Evolutionary conservation across 345 rosid species (phyloP), one percentile per base, ranked within the genome.

Genomic region (Salix purpurea): DNA sequence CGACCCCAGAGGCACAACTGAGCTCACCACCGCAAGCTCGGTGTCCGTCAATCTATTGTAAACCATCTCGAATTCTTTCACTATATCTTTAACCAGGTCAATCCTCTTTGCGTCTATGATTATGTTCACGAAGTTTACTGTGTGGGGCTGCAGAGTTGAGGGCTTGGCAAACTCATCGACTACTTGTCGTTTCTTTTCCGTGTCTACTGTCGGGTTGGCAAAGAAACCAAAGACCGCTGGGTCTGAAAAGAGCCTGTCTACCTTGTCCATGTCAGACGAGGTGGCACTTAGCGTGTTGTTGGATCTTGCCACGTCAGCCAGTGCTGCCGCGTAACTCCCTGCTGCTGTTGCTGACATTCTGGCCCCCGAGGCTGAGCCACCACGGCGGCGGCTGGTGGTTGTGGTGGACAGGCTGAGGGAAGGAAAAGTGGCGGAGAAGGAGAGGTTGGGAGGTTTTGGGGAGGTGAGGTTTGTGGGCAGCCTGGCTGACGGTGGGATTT

Each of bases 1-100:
- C 56, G 91, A 71, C 82, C 93, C 97, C 82, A 95, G 39, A 28
- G 81, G 58, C 87, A 93, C 97, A 77, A 95, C 99, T 44, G 97
- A 92, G 72, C 84, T 90, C 76, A 95, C 99, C 76, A 86, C 81
- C 18, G 93, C 97, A 70, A 91, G 71, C 85, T 95, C 92, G 11
- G 99, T 95, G 16, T 87, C 86, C 24, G 96, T 91, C 16, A 95
- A 4, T 71, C 52, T 73, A 62, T 95, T 93, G 86, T 90, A 90
- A 18, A 79, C 97, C 4, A 4, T 8, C 86, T 93, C 97, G 58
- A 95, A 95, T 77, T 93, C 99, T 65, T 82, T 84, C 37, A 90
- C 88, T 32, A 95, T 90, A 8, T 95, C 99, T 37, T 81, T 85
- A 46, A 93, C 80, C 23, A 82, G 76, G 11, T 89, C 86, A 65